Evolutionary conservation across 2,329 filamentous ascomycete species (phyloP).

Genomic region (Daldinia eschscholtzii): DNA sequence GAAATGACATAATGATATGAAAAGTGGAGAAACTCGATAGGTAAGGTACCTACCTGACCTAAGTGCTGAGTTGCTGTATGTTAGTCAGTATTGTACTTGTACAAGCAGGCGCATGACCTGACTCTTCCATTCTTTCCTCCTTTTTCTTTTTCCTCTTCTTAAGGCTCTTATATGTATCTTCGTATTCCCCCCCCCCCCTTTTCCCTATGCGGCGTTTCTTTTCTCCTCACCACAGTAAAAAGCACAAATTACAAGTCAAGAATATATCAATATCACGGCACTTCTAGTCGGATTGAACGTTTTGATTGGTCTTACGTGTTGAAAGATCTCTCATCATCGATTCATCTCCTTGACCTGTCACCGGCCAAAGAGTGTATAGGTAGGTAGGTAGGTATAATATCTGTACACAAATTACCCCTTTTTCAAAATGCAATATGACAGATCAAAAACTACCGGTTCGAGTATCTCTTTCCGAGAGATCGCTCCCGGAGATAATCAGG

Average conservation of each 20-base stretch:
- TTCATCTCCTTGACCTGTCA: constrained; percentile 13
- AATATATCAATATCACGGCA: background rate
- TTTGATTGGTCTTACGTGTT: constrained; percentile 25
- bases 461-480: constrained; percentile 34
- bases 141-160: background rate
- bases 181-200: background rate
- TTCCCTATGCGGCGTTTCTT: background rate
- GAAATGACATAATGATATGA: background rate
- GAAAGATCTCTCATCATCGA: constrained; percentile 15
- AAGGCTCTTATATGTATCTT: too few relatives aligned
- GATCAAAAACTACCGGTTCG: constrained; percentile 29
- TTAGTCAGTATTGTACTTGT: too few relatives aligned
- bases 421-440: background rate
- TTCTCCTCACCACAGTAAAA: background rate
- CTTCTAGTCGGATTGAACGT: constrained; percentile 17
- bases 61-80: too few relatives aligned
- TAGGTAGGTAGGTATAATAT: too few relatives aligned
- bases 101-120: background rate
- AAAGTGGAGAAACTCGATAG: background rate
- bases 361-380: constrained; percentile 15
- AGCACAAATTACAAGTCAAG: background rate
- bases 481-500: constrained; percentile 10
- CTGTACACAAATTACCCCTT: constrained; percentile 6
- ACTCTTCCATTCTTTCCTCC: constrained; percentile 1
- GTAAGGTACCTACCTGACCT: background rate